A percentile compares a stretch with the other conserved stretches of the same genome.
These are phyloP conservation scores for Trametes villosa DNA, from an alignment of 768 basidiomycete genomes.

Conservation along the genomic window DNA sequence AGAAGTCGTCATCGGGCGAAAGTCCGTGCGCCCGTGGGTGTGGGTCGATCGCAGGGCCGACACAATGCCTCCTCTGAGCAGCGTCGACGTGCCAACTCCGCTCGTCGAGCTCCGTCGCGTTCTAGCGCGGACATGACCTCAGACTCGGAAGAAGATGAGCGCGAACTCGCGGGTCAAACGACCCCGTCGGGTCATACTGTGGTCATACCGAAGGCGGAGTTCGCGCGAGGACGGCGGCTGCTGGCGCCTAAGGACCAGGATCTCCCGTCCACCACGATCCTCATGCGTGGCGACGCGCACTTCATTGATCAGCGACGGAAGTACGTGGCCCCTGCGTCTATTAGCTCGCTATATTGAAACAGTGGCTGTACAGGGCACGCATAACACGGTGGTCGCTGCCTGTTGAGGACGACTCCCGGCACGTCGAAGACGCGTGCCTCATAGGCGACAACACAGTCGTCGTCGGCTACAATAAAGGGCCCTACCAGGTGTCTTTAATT, in stretches of 20 bases:
- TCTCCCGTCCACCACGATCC: conserved; percentile 29
- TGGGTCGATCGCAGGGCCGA: background rate
- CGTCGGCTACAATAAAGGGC: conserved; percentile 47
- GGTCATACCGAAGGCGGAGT: conserved; percentile 30
- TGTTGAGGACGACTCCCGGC: conserved; percentile 22
- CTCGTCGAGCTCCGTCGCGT: background rate
- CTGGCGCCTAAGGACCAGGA: conserved; percentile 23
- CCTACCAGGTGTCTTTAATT: conserved; percentile 47
- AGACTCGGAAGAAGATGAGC: background rate
- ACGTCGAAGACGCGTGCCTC: conserved; percentile 52
- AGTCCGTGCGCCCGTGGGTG: background rate
- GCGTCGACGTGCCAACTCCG: background rate
- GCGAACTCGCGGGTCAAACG: background rate
- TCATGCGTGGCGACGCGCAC: conserved; percentile 37
- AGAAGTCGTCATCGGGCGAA: background rate
- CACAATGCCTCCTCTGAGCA: background rate
- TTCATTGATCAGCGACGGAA: conserved; percentile 30
- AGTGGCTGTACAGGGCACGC: conserved; percentile 24
- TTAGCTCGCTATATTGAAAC: conserved; percentile 7
- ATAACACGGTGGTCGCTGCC: conserved; percentile 27
- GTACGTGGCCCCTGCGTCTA: conserved; percentile 17
- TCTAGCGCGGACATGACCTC: conserved; percentile 10
- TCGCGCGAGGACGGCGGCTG: conserved; percentile 32
- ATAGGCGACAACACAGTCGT: conserved; percentile 43
- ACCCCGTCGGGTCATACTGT: conserved; percentile 20